Evolutionary conservation across 495 filamentous ascomycete genomes (phyloP).

Genomic region (Alectoria sarmentosa): DNA sequence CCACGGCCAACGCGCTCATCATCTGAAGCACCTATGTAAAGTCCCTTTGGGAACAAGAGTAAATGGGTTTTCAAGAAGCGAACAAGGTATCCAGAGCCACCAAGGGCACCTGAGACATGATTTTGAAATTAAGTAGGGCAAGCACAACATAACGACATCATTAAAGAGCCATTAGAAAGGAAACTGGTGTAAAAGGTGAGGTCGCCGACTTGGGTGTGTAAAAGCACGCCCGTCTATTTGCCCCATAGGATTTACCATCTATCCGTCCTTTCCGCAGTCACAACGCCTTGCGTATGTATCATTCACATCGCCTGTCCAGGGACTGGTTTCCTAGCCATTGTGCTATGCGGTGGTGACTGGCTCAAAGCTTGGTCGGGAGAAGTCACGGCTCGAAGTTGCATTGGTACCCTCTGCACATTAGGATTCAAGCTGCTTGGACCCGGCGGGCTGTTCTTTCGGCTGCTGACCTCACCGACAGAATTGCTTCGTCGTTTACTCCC

Average conservation of each 20-base stretch:
- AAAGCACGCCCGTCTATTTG: constrained; percentile 6
- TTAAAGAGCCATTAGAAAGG: constrained; percentile 21
- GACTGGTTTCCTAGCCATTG: constrained; percentile 38
- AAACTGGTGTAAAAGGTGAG: constrained; percentile 6
- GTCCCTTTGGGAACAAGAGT: neutral
- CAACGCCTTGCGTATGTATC: constrained; percentile 1
- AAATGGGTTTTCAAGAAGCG: constrained; percentile 16
- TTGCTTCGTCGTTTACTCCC: constrained; percentile 47
- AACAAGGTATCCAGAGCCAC: constrained; percentile 15
- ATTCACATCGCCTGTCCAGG: constrained; percentile 28
- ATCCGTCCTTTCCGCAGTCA: constrained; percentile 8
- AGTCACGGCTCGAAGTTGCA: constrained; percentile 26
- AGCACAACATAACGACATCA: constrained; percentile 9
- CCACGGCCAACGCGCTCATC: neutral
- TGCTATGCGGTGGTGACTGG: constrained; percentile 32
- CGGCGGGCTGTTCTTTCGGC: constrained; percentile 44
- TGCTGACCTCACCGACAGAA: constrained; percentile 39
- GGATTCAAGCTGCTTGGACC: constrained; percentile 58
- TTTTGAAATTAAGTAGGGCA: constrained; percentile 7
- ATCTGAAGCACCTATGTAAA: constrained; percentile 12
- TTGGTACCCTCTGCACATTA: constrained; percentile 31
- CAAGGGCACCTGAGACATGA: constrained; percentile 6
- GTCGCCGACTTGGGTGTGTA: constrained; percentile 15
- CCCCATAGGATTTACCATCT: neutral
- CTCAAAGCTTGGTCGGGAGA: constrained; percentile 28